These are phyloP conservation scores for Cercophora newfieldiana DNA, from an alignment of 495 filamentous ascomycete genomes.

Conservation along the genomic window DNA sequence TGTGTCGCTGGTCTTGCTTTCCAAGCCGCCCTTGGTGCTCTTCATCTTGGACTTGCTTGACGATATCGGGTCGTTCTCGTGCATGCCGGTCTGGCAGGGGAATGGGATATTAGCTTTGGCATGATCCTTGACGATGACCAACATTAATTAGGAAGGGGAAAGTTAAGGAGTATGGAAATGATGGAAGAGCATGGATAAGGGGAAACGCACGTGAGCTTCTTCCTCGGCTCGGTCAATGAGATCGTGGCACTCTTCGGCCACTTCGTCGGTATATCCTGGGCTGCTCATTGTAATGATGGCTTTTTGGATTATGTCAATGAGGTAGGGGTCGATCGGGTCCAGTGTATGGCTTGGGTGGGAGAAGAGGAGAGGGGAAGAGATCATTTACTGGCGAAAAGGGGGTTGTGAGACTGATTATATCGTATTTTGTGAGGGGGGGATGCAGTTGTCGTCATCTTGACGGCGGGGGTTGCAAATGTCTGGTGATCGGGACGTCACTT, in stretches of 20 bases:
- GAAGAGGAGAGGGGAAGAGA: neutral
- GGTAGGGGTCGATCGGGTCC: neutral
- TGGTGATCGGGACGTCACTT: neutral
- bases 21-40: slow-evolving; percentile 16
- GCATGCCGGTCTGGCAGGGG: slow-evolving; percentile 16
- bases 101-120: neutral
- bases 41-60: slow-evolving; percentile 10
- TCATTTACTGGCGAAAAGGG: neutral
- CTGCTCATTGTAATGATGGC: slow-evolving; percentile 3
- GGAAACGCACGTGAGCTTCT: slow-evolving; percentile 27
- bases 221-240: slow-evolving; percentile 34
- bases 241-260: slow-evolving; percentile 30
- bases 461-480: neutral
- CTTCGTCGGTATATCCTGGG: slow-evolving; percentile 33
- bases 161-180: neutral
- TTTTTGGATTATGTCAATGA: neutral
- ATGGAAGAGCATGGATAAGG: neutral
- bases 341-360: neutral
- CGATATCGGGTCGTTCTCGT: slow-evolving; percentile 22
- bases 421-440: neutral
- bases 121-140: neutral
- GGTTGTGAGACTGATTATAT: neutral
- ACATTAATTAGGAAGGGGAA: neutral
- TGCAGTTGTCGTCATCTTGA: neutral
- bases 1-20: slow-evolving; percentile 7